These are phyloP conservation scores for Papiliotrema laurentii DNA, from an alignment of 1,284 basidiomycete species.

Conservation along the genomic window DNA sequence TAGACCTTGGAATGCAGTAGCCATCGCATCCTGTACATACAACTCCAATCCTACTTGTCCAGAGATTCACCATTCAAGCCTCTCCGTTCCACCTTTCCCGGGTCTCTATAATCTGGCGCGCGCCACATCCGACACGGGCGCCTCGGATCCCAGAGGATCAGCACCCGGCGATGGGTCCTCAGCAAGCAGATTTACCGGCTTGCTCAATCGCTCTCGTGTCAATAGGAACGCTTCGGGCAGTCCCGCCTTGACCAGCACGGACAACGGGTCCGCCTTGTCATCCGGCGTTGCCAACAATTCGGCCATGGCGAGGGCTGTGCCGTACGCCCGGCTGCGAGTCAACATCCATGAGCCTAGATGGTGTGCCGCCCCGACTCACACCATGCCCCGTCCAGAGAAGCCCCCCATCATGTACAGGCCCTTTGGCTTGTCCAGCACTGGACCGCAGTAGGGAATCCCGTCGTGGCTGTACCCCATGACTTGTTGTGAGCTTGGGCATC, in stretches of 20 bases:
- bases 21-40: no score
- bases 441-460: background rate
- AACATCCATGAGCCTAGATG: background rate
- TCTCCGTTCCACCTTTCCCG: no score
- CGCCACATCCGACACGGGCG: no score
- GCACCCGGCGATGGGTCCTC: background rate
- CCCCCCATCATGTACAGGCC: constrained; percentile 3
- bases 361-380: no score
- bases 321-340: background rate
- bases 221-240: background rate
- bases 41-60: no score
- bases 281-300: background rate
- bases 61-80: no score
- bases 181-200: background rate
- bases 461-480: background rate
- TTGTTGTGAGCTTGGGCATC: background rate
- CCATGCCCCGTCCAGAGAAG: constrained; percentile 3
- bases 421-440: background rate
- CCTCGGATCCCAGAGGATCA: background rate
- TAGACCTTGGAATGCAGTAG: no score
- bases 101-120: no score
- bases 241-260: background rate
- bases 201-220: background rate
- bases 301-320: background rate
- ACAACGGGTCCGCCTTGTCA: background rate